phyloP scores from a whole-genome alignment of 805 yeast genomes.

The Yarrowia sp. region DNA sequence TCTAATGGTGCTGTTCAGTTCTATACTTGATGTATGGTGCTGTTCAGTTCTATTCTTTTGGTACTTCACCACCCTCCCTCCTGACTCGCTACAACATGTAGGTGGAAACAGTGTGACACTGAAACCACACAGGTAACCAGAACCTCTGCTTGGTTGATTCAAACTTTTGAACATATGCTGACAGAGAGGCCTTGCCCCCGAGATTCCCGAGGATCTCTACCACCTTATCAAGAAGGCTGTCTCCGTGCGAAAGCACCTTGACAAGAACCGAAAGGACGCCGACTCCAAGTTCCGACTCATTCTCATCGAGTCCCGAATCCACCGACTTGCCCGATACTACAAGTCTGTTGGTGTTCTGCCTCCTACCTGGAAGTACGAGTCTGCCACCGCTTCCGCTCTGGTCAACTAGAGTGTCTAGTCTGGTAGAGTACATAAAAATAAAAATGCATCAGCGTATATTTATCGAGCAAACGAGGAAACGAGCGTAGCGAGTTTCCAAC shows the following conservation, averaged over 20 bases:
- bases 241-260: conserved; percentile 99
- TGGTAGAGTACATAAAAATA: conserved; percentile 34
- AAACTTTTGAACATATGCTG: conserved; percentile 44
- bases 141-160: conserved; percentile 37
- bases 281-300: conserved; percentile 99
- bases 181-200: conserved; percentile 84
- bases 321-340: conserved; percentile 99
- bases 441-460: conserved; percentile 19
- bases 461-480: neutral
- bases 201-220: conserved; percentile 99
- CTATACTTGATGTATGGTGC: too few species aligned
- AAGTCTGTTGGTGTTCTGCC: conserved; percentile 99
- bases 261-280: conserved; percentile 99
- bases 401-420: conserved; percentile 72
- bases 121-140: conserved; percentile 8
- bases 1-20: too few species aligned
- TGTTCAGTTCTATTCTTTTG: too few species aligned
- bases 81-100: conserved; percentile 17
- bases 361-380: conserved; percentile 99
- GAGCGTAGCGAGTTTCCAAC: neutral
- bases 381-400: conserved; percentile 99
- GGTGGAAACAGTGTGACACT: neutral
- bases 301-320: conserved; percentile 99
- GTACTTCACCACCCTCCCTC: too few species aligned
- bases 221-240: conserved; percentile 99